phyloP scores from a whole-genome alignment of 257 asterid species.

The Solanum piurae region DNA sequence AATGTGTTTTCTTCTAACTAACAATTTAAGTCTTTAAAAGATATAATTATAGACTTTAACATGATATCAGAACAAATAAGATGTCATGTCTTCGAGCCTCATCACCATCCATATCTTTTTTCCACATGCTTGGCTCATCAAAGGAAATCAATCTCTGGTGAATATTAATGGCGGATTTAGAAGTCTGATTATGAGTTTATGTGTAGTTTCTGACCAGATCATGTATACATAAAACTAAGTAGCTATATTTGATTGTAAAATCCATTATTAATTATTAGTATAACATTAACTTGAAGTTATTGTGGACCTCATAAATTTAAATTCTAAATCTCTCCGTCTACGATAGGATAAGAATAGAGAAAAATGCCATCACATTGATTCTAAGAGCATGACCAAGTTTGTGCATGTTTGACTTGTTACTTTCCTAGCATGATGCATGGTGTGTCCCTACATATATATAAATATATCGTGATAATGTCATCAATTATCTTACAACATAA shows the following conservation, averaged over 20 bases:
- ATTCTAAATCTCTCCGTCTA: background rate
- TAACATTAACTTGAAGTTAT: background rate
- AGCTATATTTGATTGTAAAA: background rate
- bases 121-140: background rate
- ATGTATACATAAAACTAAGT: background rate
- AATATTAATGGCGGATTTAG: background rate
- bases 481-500: background rate
- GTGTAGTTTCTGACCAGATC: background rate
- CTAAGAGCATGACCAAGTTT: background rate
- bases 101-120: background rate
- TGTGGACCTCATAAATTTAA: background rate
- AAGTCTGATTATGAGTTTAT: no score
- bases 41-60: background rate
- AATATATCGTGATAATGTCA: background rate
- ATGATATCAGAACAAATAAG: background rate
- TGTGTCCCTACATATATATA: background rate
- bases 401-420: background rate
- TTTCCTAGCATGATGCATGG: background rate
- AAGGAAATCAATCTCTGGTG: background rate
- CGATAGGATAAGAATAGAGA: no score
- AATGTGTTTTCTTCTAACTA: background rate
- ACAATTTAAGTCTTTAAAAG: background rate
- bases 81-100: background rate
- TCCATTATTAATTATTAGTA: background rate
- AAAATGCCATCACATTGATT: background rate